phyloP scores from a whole-genome alignment of 306 rosid species.

The Ormosia semicastrata region DNA sequence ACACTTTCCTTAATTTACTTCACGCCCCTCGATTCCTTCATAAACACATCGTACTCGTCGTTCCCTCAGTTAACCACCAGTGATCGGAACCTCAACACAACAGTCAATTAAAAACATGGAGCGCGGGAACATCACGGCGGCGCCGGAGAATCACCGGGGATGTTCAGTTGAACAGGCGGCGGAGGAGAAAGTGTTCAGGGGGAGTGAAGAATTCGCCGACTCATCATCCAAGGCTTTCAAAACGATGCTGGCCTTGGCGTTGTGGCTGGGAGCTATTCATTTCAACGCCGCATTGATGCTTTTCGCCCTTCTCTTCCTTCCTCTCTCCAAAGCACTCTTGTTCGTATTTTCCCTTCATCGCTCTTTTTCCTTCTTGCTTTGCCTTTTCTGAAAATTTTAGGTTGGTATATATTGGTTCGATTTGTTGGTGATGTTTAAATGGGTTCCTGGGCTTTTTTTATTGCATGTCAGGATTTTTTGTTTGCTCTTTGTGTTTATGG shows the following conservation, averaged over 20 bases:
- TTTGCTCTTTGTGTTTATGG: slow-evolving; percentile 52
- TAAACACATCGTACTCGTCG: no score
- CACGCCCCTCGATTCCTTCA: no score
- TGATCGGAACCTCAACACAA: no score
- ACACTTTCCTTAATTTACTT: no score
- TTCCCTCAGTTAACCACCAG: no score
- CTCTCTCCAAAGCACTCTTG: slow-evolving; percentile 61
- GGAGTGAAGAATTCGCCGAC: slow-evolving; percentile 30
- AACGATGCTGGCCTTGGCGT: slow-evolving; percentile 40
- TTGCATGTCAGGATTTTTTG: slow-evolving; percentile 59
- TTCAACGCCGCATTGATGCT: slow-evolving; percentile 46
- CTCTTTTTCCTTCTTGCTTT: not conserved
- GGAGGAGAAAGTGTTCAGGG: slow-evolving; percentile 38
- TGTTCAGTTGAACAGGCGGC: not conserved
- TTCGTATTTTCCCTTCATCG: slow-evolving; percentile 24
- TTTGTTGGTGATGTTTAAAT: not conserved
- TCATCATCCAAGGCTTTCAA: slow-evolving; percentile 28
- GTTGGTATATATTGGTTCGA: not conserved
- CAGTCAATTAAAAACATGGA: not conserved
- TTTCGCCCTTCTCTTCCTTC: slow-evolving; percentile 57
- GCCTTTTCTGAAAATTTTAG: not conserved
- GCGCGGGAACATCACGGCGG: not conserved
- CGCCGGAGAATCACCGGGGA: not conserved
- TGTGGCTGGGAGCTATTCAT: slow-evolving; percentile 85
- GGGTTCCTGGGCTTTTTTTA: not conserved